Percentiles rank a stretch among this genome's conserved stretches.
Conservation (phyloP, 73 alveolate genomes). For the Uronychia binucleata region DNA sequence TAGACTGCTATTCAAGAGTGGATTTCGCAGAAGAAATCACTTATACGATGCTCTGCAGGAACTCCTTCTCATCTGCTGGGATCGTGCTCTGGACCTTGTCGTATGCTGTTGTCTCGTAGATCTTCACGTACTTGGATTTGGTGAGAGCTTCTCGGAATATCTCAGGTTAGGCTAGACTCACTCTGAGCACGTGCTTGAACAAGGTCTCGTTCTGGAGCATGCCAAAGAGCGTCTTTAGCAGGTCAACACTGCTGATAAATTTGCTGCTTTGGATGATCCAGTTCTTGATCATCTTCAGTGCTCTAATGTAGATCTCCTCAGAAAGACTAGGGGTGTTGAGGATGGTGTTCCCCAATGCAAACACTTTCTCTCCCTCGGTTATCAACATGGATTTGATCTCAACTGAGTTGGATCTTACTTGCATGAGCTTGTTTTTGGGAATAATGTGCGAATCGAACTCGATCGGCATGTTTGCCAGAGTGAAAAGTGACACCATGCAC, state of each 20-base stretch:
- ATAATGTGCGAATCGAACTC: conserved; percentile 3
- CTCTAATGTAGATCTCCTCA: neutral
- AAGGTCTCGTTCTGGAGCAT: neutral
- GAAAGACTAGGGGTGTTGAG: neutral
- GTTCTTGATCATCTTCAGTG: neutral
- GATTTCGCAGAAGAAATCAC: neutral
- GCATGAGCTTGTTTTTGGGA: neutral
- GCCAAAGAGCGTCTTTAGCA: neutral
- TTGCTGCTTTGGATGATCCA: neutral
- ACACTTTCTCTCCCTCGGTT: neutral
- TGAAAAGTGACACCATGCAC: neutral
- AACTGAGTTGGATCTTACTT: neutral
- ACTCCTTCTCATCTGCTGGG: conserved; percentile 31
- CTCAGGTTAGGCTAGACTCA: neutral
- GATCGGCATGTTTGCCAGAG: neutral
- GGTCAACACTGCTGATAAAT: neutral
- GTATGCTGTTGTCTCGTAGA: neutral
- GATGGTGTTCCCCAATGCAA: neutral
- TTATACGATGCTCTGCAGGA: neutral
- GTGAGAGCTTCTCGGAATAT: conserved; percentile 2
- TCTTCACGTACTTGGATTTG: conserved; percentile 34
- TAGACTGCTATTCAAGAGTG: neutral
- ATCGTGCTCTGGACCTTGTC: conserved; percentile 5
- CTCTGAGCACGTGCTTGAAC: neutral
- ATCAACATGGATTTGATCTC: neutral